A percentile compares a stretch with the other conserved stretches of the same genome.
These are phyloP conservation scores for Nannizzia gypsea DNA, from an alignment of 2,329 filamentous ascomycete genomes.

Conservation along the genomic window DNA sequence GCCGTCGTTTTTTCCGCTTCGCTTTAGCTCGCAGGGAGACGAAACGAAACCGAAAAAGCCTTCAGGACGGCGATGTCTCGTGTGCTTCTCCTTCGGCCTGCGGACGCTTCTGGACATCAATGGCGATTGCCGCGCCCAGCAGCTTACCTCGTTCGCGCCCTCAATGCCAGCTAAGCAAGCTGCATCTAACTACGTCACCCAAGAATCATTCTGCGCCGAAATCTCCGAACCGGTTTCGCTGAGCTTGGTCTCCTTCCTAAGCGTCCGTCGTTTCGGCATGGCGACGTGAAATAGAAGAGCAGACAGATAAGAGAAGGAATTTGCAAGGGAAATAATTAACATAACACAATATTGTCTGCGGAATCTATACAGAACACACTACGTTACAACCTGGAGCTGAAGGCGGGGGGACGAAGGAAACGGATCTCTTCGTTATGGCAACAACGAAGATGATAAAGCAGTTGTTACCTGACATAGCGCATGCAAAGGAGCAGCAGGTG, in stretches of 20 bases:
- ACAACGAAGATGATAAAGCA: conserved; percentile 21
- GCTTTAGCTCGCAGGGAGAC: no score
- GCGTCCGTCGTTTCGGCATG: background rate
- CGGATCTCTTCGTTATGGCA: conserved; percentile 25
- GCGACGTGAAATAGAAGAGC: background rate
- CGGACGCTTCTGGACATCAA: background rate
- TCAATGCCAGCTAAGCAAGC: background rate
- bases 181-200: background rate
- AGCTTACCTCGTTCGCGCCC: background rate
- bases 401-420: background rate
- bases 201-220: background rate
- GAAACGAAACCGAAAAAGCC: no score
- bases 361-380: background rate
- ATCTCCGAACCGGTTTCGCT: conserved; percentile 1
- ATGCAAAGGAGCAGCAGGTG: conserved; percentile 12
- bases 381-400: background rate
- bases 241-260: background rate
- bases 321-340: background rate
- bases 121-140: background rate
- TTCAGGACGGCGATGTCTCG: background rate
- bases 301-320: conserved; percentile 1
- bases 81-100: background rate
- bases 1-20: background rate
- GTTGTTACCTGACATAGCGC: conserved; percentile 12
- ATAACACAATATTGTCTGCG: background rate